Evolutionary conservation across 192 early-diverging fungal genomes (phyloP).

Genomic region (Mortierella claussenii): DNA sequence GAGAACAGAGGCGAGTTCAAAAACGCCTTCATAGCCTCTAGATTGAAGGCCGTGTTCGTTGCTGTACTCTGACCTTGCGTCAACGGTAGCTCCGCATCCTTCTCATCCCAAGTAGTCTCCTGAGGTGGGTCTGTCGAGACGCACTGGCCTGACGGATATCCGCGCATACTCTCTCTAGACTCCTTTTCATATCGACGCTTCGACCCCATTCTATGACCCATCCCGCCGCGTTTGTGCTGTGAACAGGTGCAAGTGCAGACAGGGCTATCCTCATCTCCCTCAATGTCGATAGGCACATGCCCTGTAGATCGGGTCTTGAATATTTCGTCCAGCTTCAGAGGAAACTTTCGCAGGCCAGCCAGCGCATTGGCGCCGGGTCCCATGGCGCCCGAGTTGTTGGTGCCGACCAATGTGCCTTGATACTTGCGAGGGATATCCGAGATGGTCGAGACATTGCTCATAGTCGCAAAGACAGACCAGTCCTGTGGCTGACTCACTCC

Average conservation of each 20-base stretch:
- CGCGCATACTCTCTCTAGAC: conserved; percentile 14
- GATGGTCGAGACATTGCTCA: conserved; percentile 45
- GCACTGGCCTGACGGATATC: conserved; percentile 45
- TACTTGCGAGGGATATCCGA: conserved; percentile 25
- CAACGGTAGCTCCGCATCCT: conserved; percentile 19
- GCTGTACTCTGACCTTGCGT: not conserved
- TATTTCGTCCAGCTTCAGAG: conserved; percentile 25
- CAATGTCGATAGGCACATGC: not conserved
- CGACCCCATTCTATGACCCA: not conserved
- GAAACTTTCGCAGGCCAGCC: conserved; percentile 6
- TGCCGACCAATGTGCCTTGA: not conserved
- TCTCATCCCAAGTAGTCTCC: conserved; percentile 44
- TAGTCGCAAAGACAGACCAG: conserved; percentile 51
- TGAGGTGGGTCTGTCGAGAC: conserved; percentile 25
- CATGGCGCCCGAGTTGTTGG: not conserved
- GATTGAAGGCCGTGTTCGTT: conserved; percentile 46
- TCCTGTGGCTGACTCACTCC: conserved; percentile 8
- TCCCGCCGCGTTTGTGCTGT: conserved; percentile 4
- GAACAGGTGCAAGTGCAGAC: conserved; percentile 36
- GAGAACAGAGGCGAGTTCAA: conserved; percentile 50
- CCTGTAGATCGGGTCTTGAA: conserved; percentile 16
- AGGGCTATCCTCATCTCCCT: not conserved
- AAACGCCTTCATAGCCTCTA: conserved; percentile 33
- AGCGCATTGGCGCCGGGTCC: not conserved
- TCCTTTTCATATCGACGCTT: conserved; percentile 18